Conservation (phyloP, 2,329 filamentous ascomycete genomes). For the Xylariaceae sp. region DNA sequence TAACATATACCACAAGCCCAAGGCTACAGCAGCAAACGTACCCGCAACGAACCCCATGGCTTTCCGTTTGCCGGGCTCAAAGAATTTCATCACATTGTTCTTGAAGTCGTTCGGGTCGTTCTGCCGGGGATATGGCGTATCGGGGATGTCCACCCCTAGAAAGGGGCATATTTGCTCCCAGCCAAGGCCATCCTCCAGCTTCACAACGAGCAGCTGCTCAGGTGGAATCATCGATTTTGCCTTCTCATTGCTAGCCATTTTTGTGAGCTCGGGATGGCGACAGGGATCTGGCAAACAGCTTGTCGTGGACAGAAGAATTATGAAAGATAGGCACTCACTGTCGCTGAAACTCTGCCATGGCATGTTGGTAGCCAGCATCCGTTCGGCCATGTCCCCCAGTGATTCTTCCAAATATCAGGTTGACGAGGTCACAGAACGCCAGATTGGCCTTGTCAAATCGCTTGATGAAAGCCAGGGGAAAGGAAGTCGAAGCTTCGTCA, state of each 20-base stretch:
- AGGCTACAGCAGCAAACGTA: not conserved
- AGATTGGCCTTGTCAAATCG: slow-evolving; percentile 4
- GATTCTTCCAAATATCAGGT: slow-evolving; percentile 1
- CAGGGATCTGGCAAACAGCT: too few relatives aligned
- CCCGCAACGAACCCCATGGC: not conserved
- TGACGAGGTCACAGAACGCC: slow-evolving; percentile 3
- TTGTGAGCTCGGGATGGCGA: too few relatives aligned
- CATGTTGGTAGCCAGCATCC: slow-evolving; percentile 3
- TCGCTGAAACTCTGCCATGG: slow-evolving; percentile 5
- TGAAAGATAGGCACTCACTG: slow-evolving; percentile 1
- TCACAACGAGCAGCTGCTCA: slow-evolving; percentile 10
- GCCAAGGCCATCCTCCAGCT: slow-evolving; percentile 10
- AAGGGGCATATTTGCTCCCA: slow-evolving; percentile 16
- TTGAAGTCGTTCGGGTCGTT: slow-evolving; percentile 12
- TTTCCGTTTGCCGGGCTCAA: slow-evolving; percentile 3
- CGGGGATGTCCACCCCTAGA: slow-evolving; percentile 7
- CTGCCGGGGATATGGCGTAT: slow-evolving; percentile 9
- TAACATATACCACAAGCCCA: slow-evolving; percentile 5
- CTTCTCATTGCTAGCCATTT: slow-evolving; percentile 4
- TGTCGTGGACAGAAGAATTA: too few relatives aligned
- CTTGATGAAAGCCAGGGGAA: slow-evolving; percentile 2
- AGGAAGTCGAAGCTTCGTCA: not conserved
- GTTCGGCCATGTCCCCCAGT: slow-evolving; percentile 5
- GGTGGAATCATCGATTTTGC: slow-evolving; percentile 10
- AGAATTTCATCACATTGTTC: not conserved